These are phyloP conservation scores for Ogataea philodendri DNA, from an alignment of 805 yeast species.

Conservation along the genomic window DNA sequence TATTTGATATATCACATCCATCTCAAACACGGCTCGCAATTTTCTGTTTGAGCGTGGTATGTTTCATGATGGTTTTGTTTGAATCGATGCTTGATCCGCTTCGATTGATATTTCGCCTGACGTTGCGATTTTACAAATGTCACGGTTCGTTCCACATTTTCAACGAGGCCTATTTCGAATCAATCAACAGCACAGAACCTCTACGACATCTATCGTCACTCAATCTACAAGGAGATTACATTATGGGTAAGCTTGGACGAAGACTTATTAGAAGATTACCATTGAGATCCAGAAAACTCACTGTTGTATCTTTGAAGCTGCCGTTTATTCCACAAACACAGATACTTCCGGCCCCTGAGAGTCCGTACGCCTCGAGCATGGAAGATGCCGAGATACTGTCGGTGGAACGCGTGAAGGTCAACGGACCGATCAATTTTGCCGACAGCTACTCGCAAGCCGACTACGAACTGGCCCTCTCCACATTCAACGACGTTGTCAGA, in stretches of 20 bases:
- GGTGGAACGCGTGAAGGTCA: slow-evolving; percentile 7
- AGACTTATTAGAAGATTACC: slow-evolving; percentile 17
- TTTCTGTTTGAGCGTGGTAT: slow-evolving; percentile 2
- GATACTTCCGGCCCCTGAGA: not conserved
- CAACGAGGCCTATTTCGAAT: slow-evolving; percentile 7
- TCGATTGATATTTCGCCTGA: slow-evolving; percentile 13
- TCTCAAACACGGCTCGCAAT: slow-evolving; percentile 6
- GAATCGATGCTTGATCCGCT: slow-evolving; percentile 16
- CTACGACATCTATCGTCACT: slow-evolving; percentile 22
- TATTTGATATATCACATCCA: slow-evolving; percentile 5
- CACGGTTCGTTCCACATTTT: slow-evolving; percentile 18
- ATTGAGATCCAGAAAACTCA: slow-evolving; percentile 1
- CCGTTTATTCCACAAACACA: slow-evolving; percentile 5
- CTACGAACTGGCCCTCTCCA: slow-evolving; percentile 7
- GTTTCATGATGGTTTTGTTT: slow-evolving; percentile 21
- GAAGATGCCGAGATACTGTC: slow-evolving; percentile 2
- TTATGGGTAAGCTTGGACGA: slow-evolving; percentile 27
- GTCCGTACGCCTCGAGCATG: not conserved
- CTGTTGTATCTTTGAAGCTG: slow-evolving; percentile 5
- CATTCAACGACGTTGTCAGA: slow-evolving; percentile 20
- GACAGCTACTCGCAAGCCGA: slow-evolving; percentile 5
- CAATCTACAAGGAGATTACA: slow-evolving; percentile 23
- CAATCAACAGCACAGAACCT: slow-evolving; percentile 8
- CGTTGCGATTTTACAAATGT: slow-evolving; percentile 17
- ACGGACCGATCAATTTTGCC: slow-evolving; percentile 14